Base-by-base conservation (phyloP, 352 stramenopile species). In the Globisporangium barbulae region DNA sequence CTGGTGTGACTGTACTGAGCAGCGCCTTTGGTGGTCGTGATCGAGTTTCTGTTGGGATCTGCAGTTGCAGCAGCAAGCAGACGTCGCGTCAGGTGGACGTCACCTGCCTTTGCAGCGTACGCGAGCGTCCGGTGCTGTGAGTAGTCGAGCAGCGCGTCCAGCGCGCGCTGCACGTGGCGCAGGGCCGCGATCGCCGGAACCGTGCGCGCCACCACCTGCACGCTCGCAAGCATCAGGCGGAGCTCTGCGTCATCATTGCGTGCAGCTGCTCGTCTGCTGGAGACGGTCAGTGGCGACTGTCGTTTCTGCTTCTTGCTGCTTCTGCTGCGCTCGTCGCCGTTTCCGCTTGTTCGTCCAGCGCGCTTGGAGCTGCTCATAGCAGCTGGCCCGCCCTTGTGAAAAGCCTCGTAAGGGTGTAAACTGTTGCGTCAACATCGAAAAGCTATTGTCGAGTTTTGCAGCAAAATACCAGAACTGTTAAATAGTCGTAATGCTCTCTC, bases 1-100 rank as follows among this genome's bases (percentile, higher is more conserved):
- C 5, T 50, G 2, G 45, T 30, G 8, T 3, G 10, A 50, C 45
- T 50, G 45, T 25, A 25, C 7, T 8, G 13, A 31, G n/a, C n/a
- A 17, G n/a, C n/a, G n/a, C n/a, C 13, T 30, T 17, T 50, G 30
- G 7, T 17, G 17, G 5, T 6, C 17, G 25, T 2, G 44, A 7
- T 57, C 28, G 2, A 5, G 31, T 39, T 6, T 39, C 33, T 9
- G 12, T 8, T 39, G 33, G 33, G 33, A 9, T 39, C 2, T 13
- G 50, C 50, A 57, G 28, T n/a, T 21, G 50, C 50, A 42, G 50
- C 50, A 28, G 50, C 30, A 17, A 57, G 28, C 50, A 57, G 30
- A 6, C 50, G 50, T 25, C 17, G 50, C 19, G 50, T 25, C 15
- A 57, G 30, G 25, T 57, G 21, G 50, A 57, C 50, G 19, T 57